Base-by-base conservation (phyloP, 768 basidiomycete genomes). In the Trametes villosa region DNA sequence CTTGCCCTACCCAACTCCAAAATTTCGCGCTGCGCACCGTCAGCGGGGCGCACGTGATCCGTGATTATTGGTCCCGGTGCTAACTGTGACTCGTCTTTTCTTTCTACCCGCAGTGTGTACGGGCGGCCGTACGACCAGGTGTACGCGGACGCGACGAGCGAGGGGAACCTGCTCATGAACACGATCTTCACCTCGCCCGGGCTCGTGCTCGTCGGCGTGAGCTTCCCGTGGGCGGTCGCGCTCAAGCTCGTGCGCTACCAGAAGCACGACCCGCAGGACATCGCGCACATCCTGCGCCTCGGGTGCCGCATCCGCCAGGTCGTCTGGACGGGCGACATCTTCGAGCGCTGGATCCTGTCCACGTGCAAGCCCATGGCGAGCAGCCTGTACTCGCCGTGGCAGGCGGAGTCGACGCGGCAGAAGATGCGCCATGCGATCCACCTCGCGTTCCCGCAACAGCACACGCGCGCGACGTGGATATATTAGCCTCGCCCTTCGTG, bases 191-290 rank as follows among this genome's bases (percentile, higher is more conserved):
- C 74, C 0, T 82, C 84, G 1, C 73, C 74, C 0, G 87, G 88
- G 46, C 73, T 78, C 15, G 68, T 76, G 48, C 78, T 91, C 51
- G 72, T 89, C 67, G 84, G 82, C 61, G 87, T 90, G 2, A 83
- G 86, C 27, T 88, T 88, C 59, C 83, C 84, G 60, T 91, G 89
- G 89, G 82, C 83, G 1, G 82, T 90, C 41, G 85, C 88, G 3
- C 81, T 90, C 65, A 91, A 91, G 69, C 78, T 91, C 12, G 86
- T 87, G 20, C 79, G 89, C 7, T 91, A 87, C 69, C 74, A 79
- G 38, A 82, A 83, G 53, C 79, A 81, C 61, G 89, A 90, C 70
- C 82, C 86, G 1, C 77, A 70, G 1, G 88, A 91, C 70, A 87
- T 89, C 59, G 85, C 84, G 47, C 76, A 86, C n/a, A 77, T 89